These are phyloP conservation scores for Termitomyces sp. DNA, from an alignment of 768 basidiomycete species.

Conservation along the genomic window DNA sequence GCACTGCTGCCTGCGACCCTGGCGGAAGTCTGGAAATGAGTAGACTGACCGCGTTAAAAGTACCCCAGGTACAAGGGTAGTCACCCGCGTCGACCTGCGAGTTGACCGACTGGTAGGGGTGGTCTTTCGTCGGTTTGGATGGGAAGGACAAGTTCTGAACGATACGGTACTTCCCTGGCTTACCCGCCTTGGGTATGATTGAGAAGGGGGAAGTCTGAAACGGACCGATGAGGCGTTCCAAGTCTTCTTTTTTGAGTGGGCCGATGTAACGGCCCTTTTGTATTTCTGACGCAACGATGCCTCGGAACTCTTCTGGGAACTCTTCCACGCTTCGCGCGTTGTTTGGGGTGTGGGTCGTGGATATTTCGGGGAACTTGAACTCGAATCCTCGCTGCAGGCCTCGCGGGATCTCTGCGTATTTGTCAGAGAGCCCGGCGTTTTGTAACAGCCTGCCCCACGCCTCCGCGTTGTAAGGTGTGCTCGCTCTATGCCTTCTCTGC, in stretches of 20 bases:
- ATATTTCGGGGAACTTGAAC: no score
- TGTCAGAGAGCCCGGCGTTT: no score
- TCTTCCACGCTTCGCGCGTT: no score
- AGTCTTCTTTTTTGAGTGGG: slow-evolving; percentile 2
- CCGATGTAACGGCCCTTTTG: slow-evolving; percentile 14
- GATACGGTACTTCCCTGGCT: slow-evolving; percentile 14
- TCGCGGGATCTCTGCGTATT: no score
- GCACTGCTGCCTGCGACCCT: slow-evolving; percentile 3
- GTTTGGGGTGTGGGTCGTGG: no score
- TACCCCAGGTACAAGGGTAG: slow-evolving; percentile 30
- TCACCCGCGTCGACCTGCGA: slow-evolving; percentile 15
- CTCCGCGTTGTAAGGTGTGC: no score
- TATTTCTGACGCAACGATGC: slow-evolving; percentile 11
- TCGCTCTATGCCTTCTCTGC: no score
- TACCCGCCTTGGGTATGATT: slow-evolving; percentile 21
- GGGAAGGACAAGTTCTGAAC: slow-evolving; percentile 25
- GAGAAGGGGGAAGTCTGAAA: slow-evolving; percentile 26
- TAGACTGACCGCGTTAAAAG: neutral
- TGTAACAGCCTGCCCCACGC: no score
- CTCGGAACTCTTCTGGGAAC: neutral
- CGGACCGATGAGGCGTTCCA: slow-evolving; percentile 18
- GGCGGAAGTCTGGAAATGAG: slow-evolving; percentile 2
- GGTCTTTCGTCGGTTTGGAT: neutral
- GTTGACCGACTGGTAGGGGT: slow-evolving; percentile 17
- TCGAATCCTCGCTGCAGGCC: no score